A percentile compares a stretch with the other conserved stretches of the same genome.
Conservation (phyloP, 129 eudicot genomes). For the Logfia minima region DNA sequence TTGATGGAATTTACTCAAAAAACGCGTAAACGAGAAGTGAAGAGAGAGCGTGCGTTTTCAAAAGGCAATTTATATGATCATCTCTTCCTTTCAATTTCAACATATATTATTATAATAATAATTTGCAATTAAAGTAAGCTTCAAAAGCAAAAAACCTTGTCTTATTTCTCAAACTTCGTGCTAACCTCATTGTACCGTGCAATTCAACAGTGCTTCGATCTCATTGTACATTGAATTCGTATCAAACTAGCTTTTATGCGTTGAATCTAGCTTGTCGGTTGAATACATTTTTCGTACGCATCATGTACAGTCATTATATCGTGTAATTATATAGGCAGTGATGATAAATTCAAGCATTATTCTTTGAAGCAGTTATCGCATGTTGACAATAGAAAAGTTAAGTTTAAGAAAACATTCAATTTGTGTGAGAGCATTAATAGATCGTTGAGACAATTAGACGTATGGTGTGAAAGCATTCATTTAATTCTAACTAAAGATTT, state of each 20-base stretch:
- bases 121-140: slow-evolving; percentile 22
- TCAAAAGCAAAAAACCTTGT: slow-evolving; percentile 38
- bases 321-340: too few species aligned
- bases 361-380: background rate
- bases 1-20: slow-evolving; percentile 27
- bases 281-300: background rate
- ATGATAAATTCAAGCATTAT: too few species aligned
- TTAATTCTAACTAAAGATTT: background rate
- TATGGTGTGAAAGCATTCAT: too few species aligned
- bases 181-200: background rate
- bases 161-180: background rate
- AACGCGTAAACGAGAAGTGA: slow-evolving; percentile 35
- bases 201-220: background rate
- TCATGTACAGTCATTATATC: too few species aligned
- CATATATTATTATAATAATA: too few species aligned
- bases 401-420: background rate
- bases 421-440: background rate
- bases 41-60: slow-evolving; percentile 34
- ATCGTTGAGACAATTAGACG: background rate
- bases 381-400: background rate
- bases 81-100: slow-evolving; percentile 27
- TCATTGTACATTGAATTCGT: background rate
- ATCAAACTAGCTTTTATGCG: too few species aligned
- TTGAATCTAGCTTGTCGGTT: background rate
- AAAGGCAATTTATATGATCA: slow-evolving; percentile 34